Evolutionary conservation across 2,329 filamentous ascomycete species (phyloP), one percentile per base, ranked within the genome.

Genomic region (Periconia digitata): DNA sequence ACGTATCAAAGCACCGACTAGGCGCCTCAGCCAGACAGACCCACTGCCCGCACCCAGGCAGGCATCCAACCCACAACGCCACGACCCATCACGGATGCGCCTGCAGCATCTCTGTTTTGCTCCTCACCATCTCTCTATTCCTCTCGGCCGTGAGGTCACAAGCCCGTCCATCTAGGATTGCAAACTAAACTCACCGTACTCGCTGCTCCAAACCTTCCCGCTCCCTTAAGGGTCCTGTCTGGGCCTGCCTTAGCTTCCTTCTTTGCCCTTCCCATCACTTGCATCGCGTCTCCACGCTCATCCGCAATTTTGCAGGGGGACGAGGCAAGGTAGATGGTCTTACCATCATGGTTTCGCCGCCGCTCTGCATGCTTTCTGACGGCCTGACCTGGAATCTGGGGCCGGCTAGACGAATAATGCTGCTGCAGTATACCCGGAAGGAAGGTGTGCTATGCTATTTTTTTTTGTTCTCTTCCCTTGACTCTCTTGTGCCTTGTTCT

Each of bases 321-420:
- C n/a, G n/a, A n/a, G n/a, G n/a, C n/a, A n/a, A 32, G 27, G 27
- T 10, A 10, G n/a, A 32, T 32, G 27, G 27, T 32, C 27, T 32
- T 32, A 32, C n/a, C 10, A 32, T 32, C 27, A 32, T 32, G 27
- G 27, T n/a, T 32, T 32, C 27, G 27, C 27, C 10, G 27, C 27
- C 27, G 27, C 27, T 21, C 16, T 32, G 41, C 41, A 43, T 21
- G 17, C 29, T 35, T n/a, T n/a, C n/a, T n/a, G n/a, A n/a, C n/a
- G n/a, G n/a, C n/a, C 29, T 18, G 41, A 43, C 41, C 41, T 16
- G 27, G 41, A 43, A 23, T 35, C 27, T 43, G 41, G 41, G 41
- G 27, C 41, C 8, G 35, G 37, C 15, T 39, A 20, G 18, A 12
- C 10, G n/a, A 39, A 17, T 10, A 15, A 13, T 13, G 27, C 12